These are phyloP conservation scores for Lecanosticta acicola DNA, from an alignment of 2,329 filamentous ascomycete species.

Conservation along the genomic window DNA sequence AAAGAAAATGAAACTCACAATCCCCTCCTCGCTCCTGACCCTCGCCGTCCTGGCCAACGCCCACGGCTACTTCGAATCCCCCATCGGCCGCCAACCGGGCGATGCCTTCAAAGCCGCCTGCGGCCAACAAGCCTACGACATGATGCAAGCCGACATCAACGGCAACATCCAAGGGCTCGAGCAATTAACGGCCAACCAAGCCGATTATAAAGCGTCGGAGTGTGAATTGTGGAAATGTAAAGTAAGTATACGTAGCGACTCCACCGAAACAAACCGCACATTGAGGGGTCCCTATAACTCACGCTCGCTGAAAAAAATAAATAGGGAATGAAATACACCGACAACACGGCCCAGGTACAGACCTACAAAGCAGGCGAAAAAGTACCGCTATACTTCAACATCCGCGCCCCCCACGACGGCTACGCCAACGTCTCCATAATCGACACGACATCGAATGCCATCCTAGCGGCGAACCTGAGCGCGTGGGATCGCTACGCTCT, in stretches of 20 bases:
- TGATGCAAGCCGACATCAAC: slow-evolving; percentile 50
- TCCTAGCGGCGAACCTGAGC: slow-evolving; percentile 51
- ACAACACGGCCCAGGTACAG: slow-evolving; percentile 51
- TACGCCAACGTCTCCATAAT: slow-evolving; percentile 56
- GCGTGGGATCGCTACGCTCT: slow-evolving; percentile 53
- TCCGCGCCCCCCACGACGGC: slow-evolving; percentile 51
- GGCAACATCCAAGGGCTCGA: slow-evolving; percentile 54
- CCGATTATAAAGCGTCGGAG: slow-evolving; percentile 21
- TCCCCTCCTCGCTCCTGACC: slow-evolving; percentile 39
- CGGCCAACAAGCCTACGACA: slow-evolving; percentile 50
- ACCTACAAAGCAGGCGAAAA: slow-evolving; percentile 47
- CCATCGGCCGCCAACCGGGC: slow-evolving; percentile 47
- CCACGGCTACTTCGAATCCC: slow-evolving; percentile 50
- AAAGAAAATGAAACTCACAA: slow-evolving; percentile 13
- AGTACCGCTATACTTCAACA: slow-evolving; percentile 43
- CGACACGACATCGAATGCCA: slow-evolving; percentile 46
- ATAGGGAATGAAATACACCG: slow-evolving; percentile 52
- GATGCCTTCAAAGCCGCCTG: slow-evolving; percentile 48
- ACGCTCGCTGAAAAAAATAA: not conserved
- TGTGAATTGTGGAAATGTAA: slow-evolving; percentile 35
- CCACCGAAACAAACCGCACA: not conserved
- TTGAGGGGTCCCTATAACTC: no score
- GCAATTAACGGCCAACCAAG: slow-evolving; percentile 39
- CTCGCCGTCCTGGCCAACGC: slow-evolving; percentile 44
- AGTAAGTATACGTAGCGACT: no score